Evolutionary conservation across 257 asterid genomes (phyloP), one percentile per base, ranked within the genome.

Genomic region (Nicotiana noctiflora): DNA sequence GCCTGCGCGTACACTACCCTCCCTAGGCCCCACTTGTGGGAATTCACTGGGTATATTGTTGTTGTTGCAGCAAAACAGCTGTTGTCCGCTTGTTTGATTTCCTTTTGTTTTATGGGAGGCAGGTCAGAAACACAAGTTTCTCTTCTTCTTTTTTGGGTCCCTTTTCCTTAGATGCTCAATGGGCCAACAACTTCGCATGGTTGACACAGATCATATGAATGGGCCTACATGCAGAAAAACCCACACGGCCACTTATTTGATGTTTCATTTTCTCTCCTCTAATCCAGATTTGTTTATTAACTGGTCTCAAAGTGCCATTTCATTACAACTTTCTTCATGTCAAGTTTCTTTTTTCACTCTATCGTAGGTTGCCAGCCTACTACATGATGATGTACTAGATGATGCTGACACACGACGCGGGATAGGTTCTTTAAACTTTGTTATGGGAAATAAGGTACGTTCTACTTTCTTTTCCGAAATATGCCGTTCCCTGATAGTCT

Each of bases 391-490:
- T 63, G 97, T 96, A 83, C 84, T 96, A 89, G 99, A 94, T 90
- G 99, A 96, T 85, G 99, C 99, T 77, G 97, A 93, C 76, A 92
- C 97, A 18, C 91, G 98, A 86, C 87, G 98, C 37, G 99, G 99
- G 60, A 87, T 96, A 51, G 92, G 93, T 82, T 94, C 99, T 19
- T 83, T 94, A 84, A 96, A 96, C 83, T 91, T 76, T 83, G 93
- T 92, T 60, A 90, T 96, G 99, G 98, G 99, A 82, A 93, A 93
- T 85, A 96, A 95, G 98, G 99, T 95, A 87, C 53, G 15, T 19
- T 10, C 29, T 23, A 70, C 12, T 21, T 67, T 23, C 32, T 25
- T 57, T 18, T 64, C 49, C 21, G 53, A 37, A 72, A 46, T 46
- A 7, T 14, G 37, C 8, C 23, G 46, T 70, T 46, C 32, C 60